Percentiles rank a stretch among this genome's conserved stretches.
Conservation (phyloP, 1,139 yeast species). For the Geotrichum histeridarum region DNA sequence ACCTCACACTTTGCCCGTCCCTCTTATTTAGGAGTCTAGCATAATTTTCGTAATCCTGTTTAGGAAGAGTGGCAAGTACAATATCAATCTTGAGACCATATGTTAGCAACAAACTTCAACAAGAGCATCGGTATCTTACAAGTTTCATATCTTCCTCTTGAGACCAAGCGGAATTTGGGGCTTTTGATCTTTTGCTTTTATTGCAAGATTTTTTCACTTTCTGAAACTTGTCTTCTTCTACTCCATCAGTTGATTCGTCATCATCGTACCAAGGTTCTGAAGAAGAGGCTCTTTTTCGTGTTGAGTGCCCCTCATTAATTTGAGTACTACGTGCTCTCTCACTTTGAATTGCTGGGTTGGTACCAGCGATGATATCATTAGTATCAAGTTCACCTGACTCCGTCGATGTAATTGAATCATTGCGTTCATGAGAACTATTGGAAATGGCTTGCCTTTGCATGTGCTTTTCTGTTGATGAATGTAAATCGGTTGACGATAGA, state of each 20-base stretch:
- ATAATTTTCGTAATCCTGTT: slow-evolving; percentile 35
- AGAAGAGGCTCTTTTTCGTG: background rate
- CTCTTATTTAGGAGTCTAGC: slow-evolving; percentile 34
- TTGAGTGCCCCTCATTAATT: background rate
- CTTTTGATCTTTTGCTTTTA: slow-evolving; percentile 29
- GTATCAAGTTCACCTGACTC: background rate
- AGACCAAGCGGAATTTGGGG: slow-evolving; percentile 36
- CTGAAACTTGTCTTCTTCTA: background rate
- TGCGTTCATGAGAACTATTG: background rate
- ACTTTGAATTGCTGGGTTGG: background rate
- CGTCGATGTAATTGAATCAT: background rate
- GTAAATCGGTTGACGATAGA: too few relatives aligned
- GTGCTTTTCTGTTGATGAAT: too few relatives aligned
- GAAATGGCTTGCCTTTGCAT: background rate
- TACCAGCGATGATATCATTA: background rate
- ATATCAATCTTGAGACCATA: slow-evolving; percentile 27
- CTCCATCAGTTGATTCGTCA: background rate
- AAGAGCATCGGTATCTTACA: slow-evolving; percentile 19
- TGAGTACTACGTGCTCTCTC: background rate
- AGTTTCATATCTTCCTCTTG: slow-evolving; percentile 33
- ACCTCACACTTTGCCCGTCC: slow-evolving; percentile 36
- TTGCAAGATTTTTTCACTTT: slow-evolving; percentile 3
- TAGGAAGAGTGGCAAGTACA: slow-evolving; percentile 33
- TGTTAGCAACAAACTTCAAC: background rate
- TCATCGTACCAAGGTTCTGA: background rate